Conservation (phyloP, 257 asterid genomes). For the Fraxinus quadrangulata region DNA sequence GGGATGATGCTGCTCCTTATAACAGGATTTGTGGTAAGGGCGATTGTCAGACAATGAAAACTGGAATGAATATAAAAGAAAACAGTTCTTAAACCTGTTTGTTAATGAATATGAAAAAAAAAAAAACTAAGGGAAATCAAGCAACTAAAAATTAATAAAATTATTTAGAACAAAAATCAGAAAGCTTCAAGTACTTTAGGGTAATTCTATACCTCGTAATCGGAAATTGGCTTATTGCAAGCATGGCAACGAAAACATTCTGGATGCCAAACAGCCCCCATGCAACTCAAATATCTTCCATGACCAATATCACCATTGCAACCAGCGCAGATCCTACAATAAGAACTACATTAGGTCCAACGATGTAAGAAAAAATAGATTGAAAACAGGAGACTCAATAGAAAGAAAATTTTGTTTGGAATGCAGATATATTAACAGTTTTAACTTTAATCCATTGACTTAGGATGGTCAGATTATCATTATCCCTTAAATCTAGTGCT, state of each 20-base stretch:
- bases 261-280: slow-evolving; percentile 99
- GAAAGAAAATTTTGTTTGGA: no score
- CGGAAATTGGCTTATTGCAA: slow-evolving; percentile 84
- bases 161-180: slow-evolving; percentile 19
- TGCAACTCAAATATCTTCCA: slow-evolving; percentile 89
- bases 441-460: not conserved
- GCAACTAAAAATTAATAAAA: not conserved
- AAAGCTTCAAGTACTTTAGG: slow-evolving; percentile 19
- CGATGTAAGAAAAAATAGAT: not conserved
- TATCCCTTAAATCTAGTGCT: not conserved
- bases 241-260: slow-evolving; percentile 87
- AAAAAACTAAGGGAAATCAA: not conserved
- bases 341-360: slow-evolving; percentile 19
- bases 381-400: not conserved
- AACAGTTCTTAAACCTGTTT: slow-evolving; percentile 14
- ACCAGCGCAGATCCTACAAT: slow-evolving; percentile 82
- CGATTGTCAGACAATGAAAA: slow-evolving; percentile 84
- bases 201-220: slow-evolving; percentile 72
- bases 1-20: slow-evolving; percentile 90
- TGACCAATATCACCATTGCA: slow-evolving; percentile 90
- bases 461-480: not conserved
- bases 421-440: not conserved
- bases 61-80: slow-evolving; percentile 44
- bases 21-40: slow-evolving; percentile 93
- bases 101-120: slow-evolving; percentile 17